Base-by-base conservation (phyloP, 2,329 filamentous ascomycete genomes). In the Laburnicola sp. region DNA sequence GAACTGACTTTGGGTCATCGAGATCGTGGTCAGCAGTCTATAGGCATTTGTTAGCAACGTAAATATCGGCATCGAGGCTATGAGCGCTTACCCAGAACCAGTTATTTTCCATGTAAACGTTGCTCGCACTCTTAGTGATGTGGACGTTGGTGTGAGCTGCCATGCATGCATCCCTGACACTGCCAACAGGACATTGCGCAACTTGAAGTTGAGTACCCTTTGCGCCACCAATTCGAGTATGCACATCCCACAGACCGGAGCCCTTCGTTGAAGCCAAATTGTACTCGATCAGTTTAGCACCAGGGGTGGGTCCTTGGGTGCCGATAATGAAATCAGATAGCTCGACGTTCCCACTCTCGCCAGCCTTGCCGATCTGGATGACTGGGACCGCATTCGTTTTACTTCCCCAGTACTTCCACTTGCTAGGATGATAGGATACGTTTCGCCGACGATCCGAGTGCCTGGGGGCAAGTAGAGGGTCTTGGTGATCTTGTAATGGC, bases 21-120 rank as follows among this genome's bases (percentile, higher is more conserved):
- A 97, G 85, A 68, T 95, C 89, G 77, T 97, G 93, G 70, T 97
- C 93, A 0, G 92, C 85, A 30, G 92, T 88, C 68, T 65, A 22
- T 45, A 6, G 16, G 16, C 16, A 34, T 7, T 11, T 32, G 38
- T 58, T 32, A 58, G 57, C 31, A 52, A 26, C 26, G 8, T 7
- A 38, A n/a, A 21, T 34, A 35, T 8, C 16, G 7, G 8, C 23
- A 25, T 4, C 3, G 21, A 6, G 16, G n/a, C 16, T 21, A 22
- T 3, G 16, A 36, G 41, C 34, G 51, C 54, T 50, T 48, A 63
- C 59, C 91, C 92, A 97, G 75, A 89, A 87, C 92, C 92, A 97
- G 45, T 83, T 86, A 76, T 97, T 96, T 75, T 96, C 91, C 42
- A 96, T 79, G 74, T 96, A 95, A 21, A 85, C 82, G 46, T 68